Percentiles rank a stretch among this genome's conserved stretches.
phyloP scores from a whole-genome alignment of 495 filamentous ascomycete genomes.

The Xylaria palmicola region DNA sequence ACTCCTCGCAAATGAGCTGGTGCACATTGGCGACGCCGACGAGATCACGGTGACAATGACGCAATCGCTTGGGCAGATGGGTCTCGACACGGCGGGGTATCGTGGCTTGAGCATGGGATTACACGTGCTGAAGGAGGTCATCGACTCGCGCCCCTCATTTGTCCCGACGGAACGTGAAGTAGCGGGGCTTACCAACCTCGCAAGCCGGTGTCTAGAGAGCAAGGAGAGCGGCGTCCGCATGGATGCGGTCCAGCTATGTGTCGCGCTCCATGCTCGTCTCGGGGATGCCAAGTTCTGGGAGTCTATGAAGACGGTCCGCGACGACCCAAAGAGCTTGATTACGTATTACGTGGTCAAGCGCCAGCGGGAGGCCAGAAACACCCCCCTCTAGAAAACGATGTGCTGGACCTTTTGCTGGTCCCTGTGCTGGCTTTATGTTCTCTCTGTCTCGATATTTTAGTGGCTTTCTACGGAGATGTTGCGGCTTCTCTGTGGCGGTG shows the following conservation, averaged over 20 bases:
- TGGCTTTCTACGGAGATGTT: neutral
- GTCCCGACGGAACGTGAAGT: constrained; percentile 44
- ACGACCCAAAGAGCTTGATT: constrained; percentile 70
- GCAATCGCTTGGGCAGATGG: constrained; percentile 37
- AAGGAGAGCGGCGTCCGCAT: constrained; percentile 75
- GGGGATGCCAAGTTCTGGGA: constrained; percentile 66
- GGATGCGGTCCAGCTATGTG: constrained; percentile 73
- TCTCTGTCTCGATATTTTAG: constrained; percentile 2
- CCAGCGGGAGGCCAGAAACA: constrained; percentile 44
- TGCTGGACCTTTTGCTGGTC: constrained; percentile 5
- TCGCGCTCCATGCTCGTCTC: constrained; percentile 67
- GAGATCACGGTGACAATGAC: constrained; percentile 50
- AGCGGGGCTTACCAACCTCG: constrained; percentile 51
- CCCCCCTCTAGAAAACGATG: constrained; percentile 10
- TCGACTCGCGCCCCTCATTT: constrained; percentile 42
- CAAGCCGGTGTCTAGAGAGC: constrained; percentile 63
- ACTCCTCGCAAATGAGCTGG: constrained; percentile 52
- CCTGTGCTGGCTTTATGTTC: constrained; percentile 8
- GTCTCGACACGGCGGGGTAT: constrained; percentile 37
- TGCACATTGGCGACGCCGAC: constrained; percentile 48
- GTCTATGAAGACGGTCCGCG: constrained; percentile 58
- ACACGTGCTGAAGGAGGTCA: constrained; percentile 54
- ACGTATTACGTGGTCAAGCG: constrained; percentile 80
- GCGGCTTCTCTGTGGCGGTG: neutral
- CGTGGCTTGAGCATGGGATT: constrained; percentile 59